Conservation (phyloP, 2,329 filamentous ascomycete species). For the Pseudocercospora fijiensis region DNA sequence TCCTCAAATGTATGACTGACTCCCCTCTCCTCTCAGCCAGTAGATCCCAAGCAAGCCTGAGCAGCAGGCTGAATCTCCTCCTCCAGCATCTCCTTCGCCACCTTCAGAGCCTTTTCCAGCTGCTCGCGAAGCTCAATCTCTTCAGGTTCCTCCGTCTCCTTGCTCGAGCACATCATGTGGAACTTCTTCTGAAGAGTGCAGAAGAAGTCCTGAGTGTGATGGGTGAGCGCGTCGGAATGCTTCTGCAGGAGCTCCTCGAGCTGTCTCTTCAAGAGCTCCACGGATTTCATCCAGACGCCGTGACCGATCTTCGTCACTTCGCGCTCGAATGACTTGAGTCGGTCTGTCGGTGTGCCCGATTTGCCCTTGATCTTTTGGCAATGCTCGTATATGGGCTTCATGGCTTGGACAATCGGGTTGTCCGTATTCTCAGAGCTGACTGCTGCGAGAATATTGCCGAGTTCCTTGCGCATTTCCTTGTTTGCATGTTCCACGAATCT, state of each 20-base stretch:
- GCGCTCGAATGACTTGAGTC: conserved; percentile 8
- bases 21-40: too few relatives aligned
- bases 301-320: conserved; percentile 10
- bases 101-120: conserved; percentile 9
- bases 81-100: conserved; percentile 10
- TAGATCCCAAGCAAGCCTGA: neutral
- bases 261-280: conserved; percentile 3
- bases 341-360: conserved; percentile 2
- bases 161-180: conserved; percentile 16
- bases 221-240: neutral
- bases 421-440: neutral
- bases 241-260: neutral
- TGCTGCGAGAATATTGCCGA: neutral
- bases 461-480: neutral
- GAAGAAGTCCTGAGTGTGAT: conserved; percentile 8
- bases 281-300: conserved; percentile 14
- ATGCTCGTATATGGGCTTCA: conserved; percentile 23
- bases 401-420: conserved; percentile 15
- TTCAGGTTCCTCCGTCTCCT: conserved; percentile 7
- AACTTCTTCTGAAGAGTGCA: conserved; percentile 17
- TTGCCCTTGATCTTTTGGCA: conserved; percentile 18
- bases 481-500: neutral
- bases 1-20: too few relatives aligned
- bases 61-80: conserved; percentile 7
- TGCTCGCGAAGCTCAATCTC: conserved; percentile 17